Percentiles rank a stretch among this genome's conserved stretches.
Evolutionary conservation across 2,329 filamentous ascomycete species (phyloP).

Genomic region (Gremmenia infestans): DNA sequence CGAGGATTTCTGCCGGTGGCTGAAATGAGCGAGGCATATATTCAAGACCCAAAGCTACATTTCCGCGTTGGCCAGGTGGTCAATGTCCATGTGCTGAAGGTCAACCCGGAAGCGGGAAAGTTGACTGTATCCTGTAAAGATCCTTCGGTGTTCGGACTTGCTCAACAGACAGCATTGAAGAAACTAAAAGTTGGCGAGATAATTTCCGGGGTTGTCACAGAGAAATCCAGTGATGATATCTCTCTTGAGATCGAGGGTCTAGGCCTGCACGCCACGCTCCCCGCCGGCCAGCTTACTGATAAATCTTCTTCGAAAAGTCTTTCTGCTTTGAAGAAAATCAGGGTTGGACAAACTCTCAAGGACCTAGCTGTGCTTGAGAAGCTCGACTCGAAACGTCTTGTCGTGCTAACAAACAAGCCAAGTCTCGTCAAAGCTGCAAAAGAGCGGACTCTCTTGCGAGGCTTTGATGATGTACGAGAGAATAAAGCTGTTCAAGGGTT

Average conservation of each 20-base stretch:
- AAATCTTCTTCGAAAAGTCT: slow-evolving; percentile 74
- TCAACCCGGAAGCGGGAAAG: slow-evolving; percentile 65
- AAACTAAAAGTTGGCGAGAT: slow-evolving; percentile 67
- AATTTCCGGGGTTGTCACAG: slow-evolving; percentile 73
- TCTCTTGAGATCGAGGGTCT: slow-evolving; percentile 70
- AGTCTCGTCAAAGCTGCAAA: slow-evolving; percentile 73
- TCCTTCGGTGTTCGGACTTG: slow-evolving; percentile 66
- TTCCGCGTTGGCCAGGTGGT: slow-evolving; percentile 90
- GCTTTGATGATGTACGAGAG: slow-evolving; percentile 65
- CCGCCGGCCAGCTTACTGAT: slow-evolving; percentile 76
- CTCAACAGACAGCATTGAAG: slow-evolving; percentile 72
- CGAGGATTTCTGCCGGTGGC: slow-evolving; percentile 85
- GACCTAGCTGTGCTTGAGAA: slow-evolving; percentile 87
- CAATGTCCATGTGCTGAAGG: slow-evolving; percentile 78
- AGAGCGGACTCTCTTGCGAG: slow-evolving; percentile 64
- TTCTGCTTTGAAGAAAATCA: slow-evolving; percentile 72
- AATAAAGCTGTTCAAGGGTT: slow-evolving; percentile 71
- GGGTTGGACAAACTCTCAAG: slow-evolving; percentile 75
- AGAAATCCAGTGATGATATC: slow-evolving; percentile 72
- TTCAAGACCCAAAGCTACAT: slow-evolving; percentile 81
- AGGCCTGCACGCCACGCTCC: slow-evolving; percentile 72
- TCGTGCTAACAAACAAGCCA: slow-evolving; percentile 77
- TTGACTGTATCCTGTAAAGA: slow-evolving; percentile 93
- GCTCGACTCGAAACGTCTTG: slow-evolving; percentile 67
- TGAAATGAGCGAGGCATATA: slow-evolving; percentile 98